Conservation (phyloP, 306 rosid species). For the Castanea sativa region DNA sequence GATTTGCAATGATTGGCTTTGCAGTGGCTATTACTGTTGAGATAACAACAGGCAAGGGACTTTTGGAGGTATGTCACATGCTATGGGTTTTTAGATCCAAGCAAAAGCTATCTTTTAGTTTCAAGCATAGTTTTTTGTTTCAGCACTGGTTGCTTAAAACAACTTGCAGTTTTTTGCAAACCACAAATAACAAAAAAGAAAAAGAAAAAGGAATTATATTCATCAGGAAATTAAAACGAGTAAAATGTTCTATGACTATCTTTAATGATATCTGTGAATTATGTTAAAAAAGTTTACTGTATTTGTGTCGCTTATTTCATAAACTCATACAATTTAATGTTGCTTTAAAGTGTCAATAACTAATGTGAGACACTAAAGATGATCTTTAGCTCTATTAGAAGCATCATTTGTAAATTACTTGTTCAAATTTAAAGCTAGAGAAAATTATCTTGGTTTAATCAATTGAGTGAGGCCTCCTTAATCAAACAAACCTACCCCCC, state of each 20-base stretch:
- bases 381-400: neutral
- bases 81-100: neutral
- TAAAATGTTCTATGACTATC: neutral
- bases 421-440: neutral
- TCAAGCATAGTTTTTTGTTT: constrained; percentile 21
- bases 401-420: neutral
- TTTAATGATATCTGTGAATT: neutral
- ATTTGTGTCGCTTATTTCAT: neutral
- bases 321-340: neutral
- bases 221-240: neutral
- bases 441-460: neutral
- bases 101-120: neutral
- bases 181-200: neutral
- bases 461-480: neutral
- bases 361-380: neutral
- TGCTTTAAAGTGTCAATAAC: neutral
- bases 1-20: constrained; percentile 92
- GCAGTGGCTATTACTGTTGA: constrained; percentile 72
- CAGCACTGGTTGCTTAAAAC: neutral
- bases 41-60: constrained; percentile 84
- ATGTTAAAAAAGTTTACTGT: neutral
- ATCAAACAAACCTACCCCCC: neutral
- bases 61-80: constrained; percentile 65
- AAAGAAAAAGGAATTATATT: neutral
- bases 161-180: neutral